These are phyloP conservation scores for Mycena galericulata DNA, from an alignment of 768 basidiomycete genomes.

Conservation along the genomic window DNA sequence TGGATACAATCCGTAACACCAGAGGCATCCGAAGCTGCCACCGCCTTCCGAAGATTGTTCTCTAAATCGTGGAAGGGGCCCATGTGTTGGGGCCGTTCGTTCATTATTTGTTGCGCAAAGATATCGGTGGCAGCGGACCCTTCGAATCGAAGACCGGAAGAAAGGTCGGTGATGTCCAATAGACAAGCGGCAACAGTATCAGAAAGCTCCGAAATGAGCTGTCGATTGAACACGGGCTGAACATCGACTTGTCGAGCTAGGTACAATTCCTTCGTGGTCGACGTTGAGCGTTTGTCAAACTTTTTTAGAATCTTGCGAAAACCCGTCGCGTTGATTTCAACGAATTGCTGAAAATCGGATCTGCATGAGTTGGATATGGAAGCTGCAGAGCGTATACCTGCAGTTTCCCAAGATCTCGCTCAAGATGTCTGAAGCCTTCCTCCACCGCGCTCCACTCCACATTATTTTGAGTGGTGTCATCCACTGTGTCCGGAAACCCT, in stretches of 20 bases:
- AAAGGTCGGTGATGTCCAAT: constrained; percentile 81
- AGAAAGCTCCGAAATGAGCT: constrained; percentile 95
- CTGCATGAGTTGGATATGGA: constrained; percentile 36
- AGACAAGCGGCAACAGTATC: constrained; percentile 91
- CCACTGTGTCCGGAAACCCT: constrained; percentile 74
- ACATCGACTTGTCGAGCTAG: constrained; percentile 97
- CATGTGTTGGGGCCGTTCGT: constrained; percentile 69
- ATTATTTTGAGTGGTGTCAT: constrained; percentile 71
- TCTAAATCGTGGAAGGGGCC: constrained; percentile 91
- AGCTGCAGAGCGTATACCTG: constrained; percentile 67
- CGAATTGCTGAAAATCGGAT: constrained; percentile 78
- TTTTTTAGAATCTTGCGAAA: constrained; percentile 99
- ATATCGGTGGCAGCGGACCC: constrained; percentile 82
- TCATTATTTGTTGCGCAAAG: constrained; percentile 76
- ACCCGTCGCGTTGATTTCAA: constrained; percentile 96
- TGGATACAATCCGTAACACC: constrained; percentile 77
- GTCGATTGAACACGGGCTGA: constrained; percentile 98
- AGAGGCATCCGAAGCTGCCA: constrained; percentile 68
- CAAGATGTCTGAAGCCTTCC: constrained; percentile 94
- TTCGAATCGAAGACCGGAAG: constrained; percentile 82
- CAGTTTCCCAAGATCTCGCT: constrained; percentile 93
- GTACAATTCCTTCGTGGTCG: constrained; percentile 96
- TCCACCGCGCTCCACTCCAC: constrained; percentile 97
- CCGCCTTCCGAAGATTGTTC: constrained; percentile 84
- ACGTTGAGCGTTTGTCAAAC: constrained; percentile 97